A percentile compares a stretch with the other conserved stretches of the same genome.
Conservation (phyloP, 2,329 filamentous ascomycete species). For the Diaporthe vexans region DNA sequence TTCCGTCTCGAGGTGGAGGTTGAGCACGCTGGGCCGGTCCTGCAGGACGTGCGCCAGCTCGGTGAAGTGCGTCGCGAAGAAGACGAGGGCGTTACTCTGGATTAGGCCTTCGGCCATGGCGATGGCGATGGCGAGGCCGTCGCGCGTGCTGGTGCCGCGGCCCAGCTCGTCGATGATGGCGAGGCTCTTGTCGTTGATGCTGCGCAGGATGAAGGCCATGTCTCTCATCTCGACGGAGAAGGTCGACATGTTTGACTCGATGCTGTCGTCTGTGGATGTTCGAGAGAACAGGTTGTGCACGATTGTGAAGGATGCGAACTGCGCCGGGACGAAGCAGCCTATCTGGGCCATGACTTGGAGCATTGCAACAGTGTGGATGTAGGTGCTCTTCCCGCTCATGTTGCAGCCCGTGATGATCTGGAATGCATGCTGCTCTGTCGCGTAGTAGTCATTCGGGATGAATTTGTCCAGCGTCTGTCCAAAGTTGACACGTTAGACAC, state of each 20-base stretch:
- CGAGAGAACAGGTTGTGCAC: conserved; percentile 88
- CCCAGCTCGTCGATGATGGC: conserved; percentile 94
- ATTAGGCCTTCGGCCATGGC: conserved; percentile 91
- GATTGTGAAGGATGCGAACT: conserved; percentile 85
- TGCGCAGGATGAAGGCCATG: conserved; percentile 91
- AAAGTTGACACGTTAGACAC: not conserved
- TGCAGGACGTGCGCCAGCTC: conserved; percentile 83
- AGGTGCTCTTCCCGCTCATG: conserved; percentile 98
- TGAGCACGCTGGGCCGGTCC: conserved; percentile 83
- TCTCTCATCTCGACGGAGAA: conserved; percentile 97
- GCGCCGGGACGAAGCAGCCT: conserved; percentile 89
- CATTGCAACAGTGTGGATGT: conserved; percentile 87
- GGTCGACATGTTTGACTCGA: conserved; percentile 92
- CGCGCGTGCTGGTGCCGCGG: conserved; percentile 87
- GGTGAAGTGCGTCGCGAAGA: conserved; percentile 94
- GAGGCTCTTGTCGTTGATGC: conserved; percentile 82
- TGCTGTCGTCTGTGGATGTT: conserved; percentile 87
- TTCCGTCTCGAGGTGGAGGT: conserved; percentile 83
- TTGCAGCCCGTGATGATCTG: conserved; percentile 97
- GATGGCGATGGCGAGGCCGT: conserved; percentile 90
- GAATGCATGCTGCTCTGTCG: conserved; percentile 83
- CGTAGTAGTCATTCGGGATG: conserved; percentile 92
- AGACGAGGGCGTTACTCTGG: conserved; percentile 82
- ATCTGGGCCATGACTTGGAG: conserved; percentile 95
- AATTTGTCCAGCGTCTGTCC: conserved; percentile 65